These are phyloP conservation scores for Saccharomycopsis lassenensis DNA, from an alignment of 805 yeast species.

Conservation along the genomic window DNA sequence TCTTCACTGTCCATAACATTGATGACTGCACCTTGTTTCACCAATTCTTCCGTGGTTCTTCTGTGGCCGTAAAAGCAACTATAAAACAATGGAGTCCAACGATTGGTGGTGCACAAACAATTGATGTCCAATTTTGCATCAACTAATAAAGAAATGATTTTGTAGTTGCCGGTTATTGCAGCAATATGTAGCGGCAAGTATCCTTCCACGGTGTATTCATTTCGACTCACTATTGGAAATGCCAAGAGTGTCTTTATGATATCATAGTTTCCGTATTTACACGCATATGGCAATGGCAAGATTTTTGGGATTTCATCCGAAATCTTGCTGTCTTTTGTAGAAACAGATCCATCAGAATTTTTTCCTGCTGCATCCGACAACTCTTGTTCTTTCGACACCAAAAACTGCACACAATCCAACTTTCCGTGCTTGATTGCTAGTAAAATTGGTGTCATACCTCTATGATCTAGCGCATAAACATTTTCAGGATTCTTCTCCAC, in stretches of 20 bases:
- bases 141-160: slow-evolving; percentile 57
- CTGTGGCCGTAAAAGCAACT: slow-evolving; percentile 80
- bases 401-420: slow-evolving; percentile 38
- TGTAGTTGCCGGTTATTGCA: slow-evolving; percentile 70
- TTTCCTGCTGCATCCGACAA: background rate
- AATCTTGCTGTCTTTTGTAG: slow-evolving; percentile 36
- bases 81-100: slow-evolving; percentile 91
- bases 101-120: slow-evolving; percentile 53
- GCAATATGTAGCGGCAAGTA: slow-evolving; percentile 79
- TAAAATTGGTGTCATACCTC: slow-evolving; percentile 72
- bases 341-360: slow-evolving; percentile 25
- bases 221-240: slow-evolving; percentile 22
- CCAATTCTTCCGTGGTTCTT: slow-evolving; percentile 55
- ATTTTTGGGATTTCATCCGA: slow-evolving; percentile 49
- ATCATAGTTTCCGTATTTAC: slow-evolving; percentile 68
- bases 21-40: slow-evolving; percentile 64
- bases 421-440: slow-evolving; percentile 66
- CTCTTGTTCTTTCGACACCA: slow-evolving; percentile 32
- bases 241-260: slow-evolving; percentile 55
- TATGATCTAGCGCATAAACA: slow-evolving; percentile 44
- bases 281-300: slow-evolving; percentile 75
- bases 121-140: slow-evolving; percentile 66
- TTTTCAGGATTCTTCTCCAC: slow-evolving; percentile 25
- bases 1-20: slow-evolving; percentile 68
- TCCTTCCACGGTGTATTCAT: slow-evolving; percentile 70